These are phyloP conservation scores for Canna indica DNA, from an alignment of 176 grass and related monocot genomes.

Conservation along the genomic window DNA sequence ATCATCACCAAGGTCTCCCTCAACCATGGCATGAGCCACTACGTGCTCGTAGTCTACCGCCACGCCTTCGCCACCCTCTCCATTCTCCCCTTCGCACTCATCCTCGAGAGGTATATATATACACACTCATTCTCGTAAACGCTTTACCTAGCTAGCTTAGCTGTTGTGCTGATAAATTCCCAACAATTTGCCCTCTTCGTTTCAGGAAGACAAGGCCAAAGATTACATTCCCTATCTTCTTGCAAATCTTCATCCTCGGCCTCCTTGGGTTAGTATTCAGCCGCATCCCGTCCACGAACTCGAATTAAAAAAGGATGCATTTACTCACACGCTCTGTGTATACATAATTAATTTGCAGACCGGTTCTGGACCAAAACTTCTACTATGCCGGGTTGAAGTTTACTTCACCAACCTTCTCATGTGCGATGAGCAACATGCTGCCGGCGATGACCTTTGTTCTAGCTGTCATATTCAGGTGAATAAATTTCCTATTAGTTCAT, in stretches of 20 bases:
- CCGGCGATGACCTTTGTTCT: constrained; percentile 93
- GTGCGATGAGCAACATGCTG: constrained; percentile 99
- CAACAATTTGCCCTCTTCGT: no score
- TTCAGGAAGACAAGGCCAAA: constrained; percentile 62
- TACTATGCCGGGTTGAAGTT: constrained; percentile 94
- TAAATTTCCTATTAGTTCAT: not conserved
- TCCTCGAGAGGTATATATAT: constrained; percentile 50
- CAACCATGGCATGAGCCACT: constrained; percentile 97
- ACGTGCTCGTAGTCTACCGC: constrained; percentile 96
- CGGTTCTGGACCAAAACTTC: constrained; percentile 96
- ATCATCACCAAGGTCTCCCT: constrained; percentile 99
- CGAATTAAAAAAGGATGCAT: not conserved
- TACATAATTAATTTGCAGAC: constrained; percentile 24
- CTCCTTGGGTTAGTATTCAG: constrained; percentile 63
- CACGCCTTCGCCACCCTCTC: constrained; percentile 96
- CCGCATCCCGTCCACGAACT: no score
- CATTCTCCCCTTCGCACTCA: constrained; percentile 89
- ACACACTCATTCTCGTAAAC: not conserved
- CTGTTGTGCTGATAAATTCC: no score
- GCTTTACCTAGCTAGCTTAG: not conserved
- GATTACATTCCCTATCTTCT: constrained; percentile 42
- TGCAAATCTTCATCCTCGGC: constrained; percentile 77
- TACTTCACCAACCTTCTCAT: constrained; percentile 95
- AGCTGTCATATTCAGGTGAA: constrained; percentile 74
- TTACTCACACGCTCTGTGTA: not conserved